A percentile compares a stretch with the other conserved stretches of the same genome.
Evolutionary conservation across 2,329 filamentous ascomycete genomes (phyloP).

Genomic region (Ophiostoma montium): DNA sequence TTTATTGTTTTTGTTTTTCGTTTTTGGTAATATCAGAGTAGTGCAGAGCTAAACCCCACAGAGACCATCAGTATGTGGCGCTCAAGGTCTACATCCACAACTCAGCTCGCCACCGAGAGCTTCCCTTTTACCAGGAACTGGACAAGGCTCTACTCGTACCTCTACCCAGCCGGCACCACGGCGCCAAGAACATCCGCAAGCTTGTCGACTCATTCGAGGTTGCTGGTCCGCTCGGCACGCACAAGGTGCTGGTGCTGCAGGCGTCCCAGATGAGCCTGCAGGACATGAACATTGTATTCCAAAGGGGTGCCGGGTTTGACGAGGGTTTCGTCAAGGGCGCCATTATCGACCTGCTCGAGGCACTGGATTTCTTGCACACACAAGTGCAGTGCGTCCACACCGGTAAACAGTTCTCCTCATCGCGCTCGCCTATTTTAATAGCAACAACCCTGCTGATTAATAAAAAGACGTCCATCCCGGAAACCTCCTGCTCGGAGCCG

Average conservation of each 20-base stretch:
- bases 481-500: neutral
- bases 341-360: neutral
- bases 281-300: neutral
- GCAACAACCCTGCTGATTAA: too few species aligned
- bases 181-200: neutral
- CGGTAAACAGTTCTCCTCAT: neutral
- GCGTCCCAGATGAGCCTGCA: neutral
- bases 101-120: neutral
- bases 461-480: neutral
- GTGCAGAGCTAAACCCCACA: neutral
- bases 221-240: neutral
- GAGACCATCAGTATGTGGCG: neutral
- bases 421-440: too few species aligned
- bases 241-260: neutral
- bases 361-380: neutral
- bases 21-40: neutral
- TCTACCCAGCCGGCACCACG: neutral
- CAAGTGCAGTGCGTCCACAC: neutral
- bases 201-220: neutral
- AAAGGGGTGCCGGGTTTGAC: neutral
- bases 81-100: conserved; percentile 1
- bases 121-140: neutral
- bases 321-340: neutral
- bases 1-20: too few species aligned
- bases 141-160: neutral